phyloP scores from a whole-genome alignment of 2,329 filamentous ascomycete genomes.

The Hymenoscyphus linearis region DNA sequence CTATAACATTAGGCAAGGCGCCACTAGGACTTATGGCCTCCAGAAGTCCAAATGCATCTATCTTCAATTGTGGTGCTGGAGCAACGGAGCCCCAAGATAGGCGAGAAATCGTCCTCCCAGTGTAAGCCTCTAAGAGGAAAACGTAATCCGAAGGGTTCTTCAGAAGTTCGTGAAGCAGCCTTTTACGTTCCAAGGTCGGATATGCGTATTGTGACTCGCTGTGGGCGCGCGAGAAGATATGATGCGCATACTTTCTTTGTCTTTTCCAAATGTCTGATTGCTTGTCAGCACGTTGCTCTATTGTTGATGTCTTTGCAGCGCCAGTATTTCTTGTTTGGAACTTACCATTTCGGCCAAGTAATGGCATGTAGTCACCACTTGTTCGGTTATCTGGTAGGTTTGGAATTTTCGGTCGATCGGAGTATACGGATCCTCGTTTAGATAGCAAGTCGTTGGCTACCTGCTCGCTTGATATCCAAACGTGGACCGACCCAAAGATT shows the following conservation, averaged over 20 bases:
- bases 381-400: conserved; percentile 44
- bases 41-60: conserved; percentile 42
- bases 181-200: conserved; percentile 36
- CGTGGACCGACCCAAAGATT: conserved; percentile 42
- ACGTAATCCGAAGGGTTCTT: conserved; percentile 39
- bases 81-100: conserved; percentile 42
- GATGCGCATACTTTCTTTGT: conserved; percentile 42
- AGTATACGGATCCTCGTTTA: conserved; percentile 39
- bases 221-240: conserved; percentile 38
- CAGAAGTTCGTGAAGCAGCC: conserved; percentile 38
- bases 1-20: conserved; percentile 42
- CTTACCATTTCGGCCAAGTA: conserved; percentile 40
- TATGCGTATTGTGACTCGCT: conserved; percentile 38
- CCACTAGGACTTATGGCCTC: conserved; percentile 42
- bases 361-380: conserved; percentile 42
- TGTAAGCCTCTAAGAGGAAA: conserved; percentile 44
- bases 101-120: conserved; percentile 40
- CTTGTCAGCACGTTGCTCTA: conserved; percentile 1
- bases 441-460: conserved; percentile 43
- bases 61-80: conserved; percentile 36
- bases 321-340: neutral
- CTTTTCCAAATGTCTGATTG: conserved; percentile 42
- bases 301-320: neutral
- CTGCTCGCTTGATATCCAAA: conserved; percentile 44
- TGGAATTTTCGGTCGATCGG: conserved; percentile 43